A percentile compares a stretch with the other conserved stretches of the same genome.
phyloP scores from a whole-genome alignment of 2,329 filamentous ascomycete genomes.

The Colletotrichum tropicicola region DNA sequence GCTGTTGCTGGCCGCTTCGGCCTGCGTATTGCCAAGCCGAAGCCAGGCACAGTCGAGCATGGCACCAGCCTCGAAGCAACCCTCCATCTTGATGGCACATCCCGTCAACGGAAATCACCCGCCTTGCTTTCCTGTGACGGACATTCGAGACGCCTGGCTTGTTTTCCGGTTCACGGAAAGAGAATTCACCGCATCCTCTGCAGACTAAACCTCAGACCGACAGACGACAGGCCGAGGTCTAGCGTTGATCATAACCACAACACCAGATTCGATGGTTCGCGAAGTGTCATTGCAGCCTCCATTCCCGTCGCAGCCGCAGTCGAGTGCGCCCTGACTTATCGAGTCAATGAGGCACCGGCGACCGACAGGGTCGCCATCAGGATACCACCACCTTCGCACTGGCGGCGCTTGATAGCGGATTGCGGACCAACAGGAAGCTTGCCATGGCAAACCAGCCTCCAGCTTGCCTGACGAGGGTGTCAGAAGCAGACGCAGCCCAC shows the following conservation, averaged over 20 bases:
- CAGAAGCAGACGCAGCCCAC: neutral
- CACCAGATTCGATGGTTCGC: neutral
- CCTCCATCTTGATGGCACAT: neutral
- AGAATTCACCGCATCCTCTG: constrained; percentile 4
- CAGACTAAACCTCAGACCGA: neutral
- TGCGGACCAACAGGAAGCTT: neutral
- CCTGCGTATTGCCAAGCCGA: neutral
- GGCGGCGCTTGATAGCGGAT: neutral
- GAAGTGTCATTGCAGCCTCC: neutral
- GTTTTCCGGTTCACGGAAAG: constrained; percentile 14
- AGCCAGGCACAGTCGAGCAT: neutral
- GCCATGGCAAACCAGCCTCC: too few relatives aligned
- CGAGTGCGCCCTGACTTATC: too few relatives aligned
- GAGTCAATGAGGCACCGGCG: too few relatives aligned
- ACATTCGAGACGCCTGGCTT: neutral
- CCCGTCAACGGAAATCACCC: neutral
- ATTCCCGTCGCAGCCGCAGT: too few relatives aligned
- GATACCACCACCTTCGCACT: too few relatives aligned
- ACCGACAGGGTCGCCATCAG: too few relatives aligned
- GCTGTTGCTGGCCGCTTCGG: neutral
- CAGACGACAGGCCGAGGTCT: neutral
- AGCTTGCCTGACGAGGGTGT: too few relatives aligned
- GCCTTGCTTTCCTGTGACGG: neutral
- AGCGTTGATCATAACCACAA: neutral
- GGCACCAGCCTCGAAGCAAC: neutral